Conservation (phyloP, 2,329 filamentous ascomycete genomes). For the Lachnellula occidentalis region DNA sequence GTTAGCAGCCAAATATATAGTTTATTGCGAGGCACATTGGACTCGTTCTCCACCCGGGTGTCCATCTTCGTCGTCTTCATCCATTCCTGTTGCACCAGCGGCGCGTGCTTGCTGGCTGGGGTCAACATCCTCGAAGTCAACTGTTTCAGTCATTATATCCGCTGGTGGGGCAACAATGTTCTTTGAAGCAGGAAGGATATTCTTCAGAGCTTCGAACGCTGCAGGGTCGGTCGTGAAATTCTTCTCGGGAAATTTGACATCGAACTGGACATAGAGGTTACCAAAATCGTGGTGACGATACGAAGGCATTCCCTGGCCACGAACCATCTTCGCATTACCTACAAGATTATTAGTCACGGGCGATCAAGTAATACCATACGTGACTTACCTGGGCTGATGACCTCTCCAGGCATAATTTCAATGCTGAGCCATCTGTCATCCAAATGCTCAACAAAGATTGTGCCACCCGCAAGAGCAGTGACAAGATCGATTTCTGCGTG, state of each 20-base stretch:
- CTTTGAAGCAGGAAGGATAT: conserved; percentile 71
- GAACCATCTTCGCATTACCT: conserved; percentile 91
- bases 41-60: conserved; percentile 69
- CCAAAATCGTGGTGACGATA: conserved; percentile 90
- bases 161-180: conserved; percentile 58
- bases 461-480: conserved; percentile 87
- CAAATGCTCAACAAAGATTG: conserved; percentile 89
- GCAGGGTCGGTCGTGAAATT: conserved; percentile 60
- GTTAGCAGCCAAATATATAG: not conserved
- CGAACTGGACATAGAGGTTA: conserved; percentile 96
- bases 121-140: conserved; percentile 80
- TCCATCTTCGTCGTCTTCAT: conserved; percentile 74
- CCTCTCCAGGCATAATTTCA: conserved; percentile 88
- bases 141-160: conserved; percentile 90
- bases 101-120: conserved; percentile 60
- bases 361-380: conserved; percentile 8
- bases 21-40: conserved; percentile 81
- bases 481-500: conserved; percentile 93
- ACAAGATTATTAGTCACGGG: conserved; percentile 10
- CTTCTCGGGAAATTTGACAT: conserved; percentile 91
- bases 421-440: conserved; percentile 96
- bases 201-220: conserved; percentile 74
- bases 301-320: conserved; percentile 96
- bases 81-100: conserved; percentile 59
- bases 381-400: conserved; percentile 81